A percentile compares a stretch with the other conserved stretches of the same genome.
Evolutionary conservation across 177 flowering plant species (phyloP).

Genomic region (Vitis hybrid): DNA sequence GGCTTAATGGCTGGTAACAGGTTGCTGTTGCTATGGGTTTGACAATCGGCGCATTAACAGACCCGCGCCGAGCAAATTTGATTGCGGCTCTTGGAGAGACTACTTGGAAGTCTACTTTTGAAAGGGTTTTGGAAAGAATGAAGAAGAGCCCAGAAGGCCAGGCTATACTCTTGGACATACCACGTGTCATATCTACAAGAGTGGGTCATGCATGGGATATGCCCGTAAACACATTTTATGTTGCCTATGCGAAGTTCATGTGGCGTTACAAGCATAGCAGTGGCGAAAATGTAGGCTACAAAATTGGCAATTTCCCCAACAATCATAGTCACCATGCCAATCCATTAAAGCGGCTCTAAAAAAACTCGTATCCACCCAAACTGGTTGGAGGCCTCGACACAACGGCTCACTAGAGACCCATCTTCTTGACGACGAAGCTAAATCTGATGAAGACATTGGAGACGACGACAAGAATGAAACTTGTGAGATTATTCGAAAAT

Average conservation of each 20-base stretch:
- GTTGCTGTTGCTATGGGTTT: conserved; percentile 88
- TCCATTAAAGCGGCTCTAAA: too few relatives aligned
- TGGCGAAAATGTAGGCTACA: too few relatives aligned
- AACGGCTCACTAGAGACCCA: too few relatives aligned
- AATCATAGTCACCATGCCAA: too few relatives aligned
- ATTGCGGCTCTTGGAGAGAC: conserved; percentile 95
- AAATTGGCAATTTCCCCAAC: too few relatives aligned
- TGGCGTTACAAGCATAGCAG: too few relatives aligned
- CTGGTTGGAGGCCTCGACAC: too few relatives aligned
- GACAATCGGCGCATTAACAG: conserved; percentile 78
- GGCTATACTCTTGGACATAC: conserved; percentile 73
- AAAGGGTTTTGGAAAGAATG: conserved; percentile 82
- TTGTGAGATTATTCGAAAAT: too few relatives aligned
- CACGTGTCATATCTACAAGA: conserved; percentile 71
- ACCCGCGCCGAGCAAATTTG: conserved; percentile 83
- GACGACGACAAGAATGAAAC: too few relatives aligned
- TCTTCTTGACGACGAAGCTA: too few relatives aligned
- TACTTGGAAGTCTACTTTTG: conserved; percentile 86
- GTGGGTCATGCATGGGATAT: conserved; percentile 93
- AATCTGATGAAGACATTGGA: too few relatives aligned
- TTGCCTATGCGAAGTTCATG: conserved; percentile 92
- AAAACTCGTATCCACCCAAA: too few relatives aligned
- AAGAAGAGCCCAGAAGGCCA: conserved; percentile 77
- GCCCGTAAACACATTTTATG: conserved; percentile 86
- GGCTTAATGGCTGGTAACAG: conserved; percentile 78